These are phyloP conservation scores for Heterotrichella gracilis DNA, from an alignment of 352 stramenopile genomes.

Conservation along the genomic window DNA sequence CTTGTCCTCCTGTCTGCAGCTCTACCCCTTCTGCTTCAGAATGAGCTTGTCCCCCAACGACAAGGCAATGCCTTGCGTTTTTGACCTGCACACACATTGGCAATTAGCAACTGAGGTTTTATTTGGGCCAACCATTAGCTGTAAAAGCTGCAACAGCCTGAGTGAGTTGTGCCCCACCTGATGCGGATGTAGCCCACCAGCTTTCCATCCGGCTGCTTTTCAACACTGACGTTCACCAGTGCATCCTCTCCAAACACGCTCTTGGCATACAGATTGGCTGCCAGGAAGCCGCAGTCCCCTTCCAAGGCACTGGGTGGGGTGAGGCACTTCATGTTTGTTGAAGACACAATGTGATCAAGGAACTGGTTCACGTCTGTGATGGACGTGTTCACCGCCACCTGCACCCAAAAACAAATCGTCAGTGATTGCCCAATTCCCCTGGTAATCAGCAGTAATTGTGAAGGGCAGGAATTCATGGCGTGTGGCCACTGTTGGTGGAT, in stretches of 20 bases:
- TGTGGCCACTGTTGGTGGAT: too few relatives aligned
- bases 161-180: too few relatives aligned
- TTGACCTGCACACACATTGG: too few relatives aligned
- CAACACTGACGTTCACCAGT: conserved; percentile 93
- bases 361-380: conserved; percentile 84
- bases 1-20: too few relatives aligned
- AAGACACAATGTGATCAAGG: conserved; percentile 79
- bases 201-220: conserved; percentile 85
- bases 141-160: too few relatives aligned
- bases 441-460: too few relatives aligned
- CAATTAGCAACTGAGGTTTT: too few relatives aligned
- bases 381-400: conserved; percentile 71
- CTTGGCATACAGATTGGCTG: conserved; percentile 50
- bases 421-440: too few relatives aligned
- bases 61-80: conserved; percentile 97
- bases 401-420: too few relatives aligned
- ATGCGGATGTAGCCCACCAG: conserved; percentile 86
- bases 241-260: conserved; percentile 78
- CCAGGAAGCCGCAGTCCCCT: conserved; percentile 57
- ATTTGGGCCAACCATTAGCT: too few relatives aligned
- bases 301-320: conserved; percentile 25
- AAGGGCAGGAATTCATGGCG: too few relatives aligned
- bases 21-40: too few relatives aligned
- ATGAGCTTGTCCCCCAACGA: conserved; percentile 93
- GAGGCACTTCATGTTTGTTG: conserved; percentile 95